Base-by-base conservation (phyloP, 768 basidiomycete species). In the Phanerodontia chrysosporium region DNA sequence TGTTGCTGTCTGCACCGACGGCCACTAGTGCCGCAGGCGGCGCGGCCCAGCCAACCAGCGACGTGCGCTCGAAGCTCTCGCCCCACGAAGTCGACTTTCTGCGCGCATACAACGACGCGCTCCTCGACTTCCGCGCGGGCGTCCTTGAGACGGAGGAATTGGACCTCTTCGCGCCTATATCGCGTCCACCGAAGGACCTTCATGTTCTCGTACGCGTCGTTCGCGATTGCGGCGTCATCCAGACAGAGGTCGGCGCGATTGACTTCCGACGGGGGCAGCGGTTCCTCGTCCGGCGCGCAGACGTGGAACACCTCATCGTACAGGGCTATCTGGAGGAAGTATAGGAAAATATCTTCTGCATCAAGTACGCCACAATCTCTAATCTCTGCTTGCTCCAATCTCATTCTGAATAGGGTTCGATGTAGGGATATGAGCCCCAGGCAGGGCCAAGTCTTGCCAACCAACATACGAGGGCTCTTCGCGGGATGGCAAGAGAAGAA, bases 291-390 rank as follows among this genome's bases (percentile, higher is more conserved):
- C 79, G 91, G 36, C 77, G 92, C 64, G 83, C 90, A 7, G 93
- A 95, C 69, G 87, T 99, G 61, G 97, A 99, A 70, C 89, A 95
- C 70, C 79, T 98, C 65, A 92, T 98, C 65, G 86, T 95, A 1
- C 91, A 95, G 68, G 95, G 95, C 3, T 96, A 89, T 72, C 75
- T 99, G 64, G 92, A 98, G 76, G 86, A 95, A 67, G 86, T 96
- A 60, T 87, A n/a, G 36, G 39, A 35, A n/a, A n/a, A n/a, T n/a
- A n/a, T n/a, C n/a, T n/a, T n/a, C n/a, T n/a, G n/a, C n/a, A n/a
- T n/a, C n/a, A n/a, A n/a, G n/a, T n/a, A n/a, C n/a, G n/a, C n/a
- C n/a, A n/a, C n/a, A n/a, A n/a, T n/a, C n/a, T n/a, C n/a, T n/a
- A n/a, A n/a, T n/a, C n/a, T n/a, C n/a, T n/a, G n/a, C n/a, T n/a